Evolutionary conservation across 139 green algal species (phyloP).

Genomic region (Edaphochlamys debaryana): DNA sequence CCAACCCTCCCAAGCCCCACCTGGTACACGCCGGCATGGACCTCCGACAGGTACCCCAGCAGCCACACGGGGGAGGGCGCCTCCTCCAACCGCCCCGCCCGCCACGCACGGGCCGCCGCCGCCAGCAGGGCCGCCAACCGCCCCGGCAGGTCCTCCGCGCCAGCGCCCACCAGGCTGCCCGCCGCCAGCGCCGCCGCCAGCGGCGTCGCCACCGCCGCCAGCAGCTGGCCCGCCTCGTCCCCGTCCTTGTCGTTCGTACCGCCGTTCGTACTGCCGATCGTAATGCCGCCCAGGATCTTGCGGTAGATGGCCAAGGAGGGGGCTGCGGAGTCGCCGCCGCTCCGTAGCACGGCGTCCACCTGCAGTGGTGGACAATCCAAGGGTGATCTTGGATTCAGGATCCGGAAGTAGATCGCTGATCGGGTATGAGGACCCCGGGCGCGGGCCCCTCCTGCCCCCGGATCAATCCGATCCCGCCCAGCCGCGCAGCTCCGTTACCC

Average conservation of each 20-base stretch:
- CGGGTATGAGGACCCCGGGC: neutral
- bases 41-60: neutral
- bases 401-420: neutral
- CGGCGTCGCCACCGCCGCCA: neutral
- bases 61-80: neutral
- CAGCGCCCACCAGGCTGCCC: neutral
- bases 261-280: neutral
- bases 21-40: neutral
- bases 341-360: neutral
- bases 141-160: neutral
- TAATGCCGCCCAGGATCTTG: neutral
- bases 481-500: neutral
- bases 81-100: neutral
- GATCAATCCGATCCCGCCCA: too few relatives aligned
- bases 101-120: neutral
- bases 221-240: neutral
- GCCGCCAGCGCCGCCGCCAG: neutral
- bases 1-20: too few relatives aligned
- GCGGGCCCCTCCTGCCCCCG: too few relatives aligned
- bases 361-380: too few relatives aligned
- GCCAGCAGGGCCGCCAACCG: neutral
- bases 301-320: too few relatives aligned
- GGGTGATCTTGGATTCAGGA: neutral
- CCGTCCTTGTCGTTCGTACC: neutral
- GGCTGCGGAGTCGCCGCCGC: too few relatives aligned